Percentiles rank a stretch among this genome's conserved stretches.
Conservation (phyloP, 352 stramenopile genomes). For the Phytophthora aleatoria region DNA sequence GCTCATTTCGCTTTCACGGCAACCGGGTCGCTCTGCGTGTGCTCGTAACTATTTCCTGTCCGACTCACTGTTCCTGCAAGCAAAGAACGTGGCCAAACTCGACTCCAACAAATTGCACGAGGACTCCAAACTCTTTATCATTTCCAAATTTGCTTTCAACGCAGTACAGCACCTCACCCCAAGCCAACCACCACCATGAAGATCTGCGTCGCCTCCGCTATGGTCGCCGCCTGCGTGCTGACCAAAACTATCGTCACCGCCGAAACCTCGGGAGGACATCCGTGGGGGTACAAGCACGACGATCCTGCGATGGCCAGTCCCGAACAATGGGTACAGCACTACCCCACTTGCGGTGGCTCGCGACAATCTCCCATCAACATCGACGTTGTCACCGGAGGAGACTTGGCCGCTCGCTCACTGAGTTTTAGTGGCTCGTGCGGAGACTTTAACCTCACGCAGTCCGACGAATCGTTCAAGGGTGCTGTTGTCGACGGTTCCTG, state of each 20-base stretch:
- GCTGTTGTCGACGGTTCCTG: conserved; percentile 24
- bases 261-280: conserved; percentile 8
- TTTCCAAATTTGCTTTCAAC: not conserved
- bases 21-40: too few species aligned
- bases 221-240: not conserved
- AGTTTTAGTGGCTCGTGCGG: conserved; percentile 32
- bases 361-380: conserved; percentile 47
- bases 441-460: conserved; percentile 33
- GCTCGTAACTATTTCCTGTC: too few species aligned
- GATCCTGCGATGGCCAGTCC: conserved; percentile 21
- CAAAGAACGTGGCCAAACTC: not conserved
- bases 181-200: not conserved
- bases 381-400: conserved; percentile 4
- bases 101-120: too few species aligned
- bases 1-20: too few species aligned
- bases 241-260: conserved; percentile 2
- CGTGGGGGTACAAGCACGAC: not conserved
- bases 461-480: conserved; percentile 33
- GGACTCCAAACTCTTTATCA: not conserved
- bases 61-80: not conserved
- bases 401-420: conserved; percentile 17
- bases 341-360: conserved; percentile 29
- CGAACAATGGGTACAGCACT: conserved; percentile 29
- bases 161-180: not conserved
- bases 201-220: not conserved